phyloP scores from a whole-genome alignment of 2,329 filamentous ascomycete genomes.

The Neurospora sp. region DNA sequence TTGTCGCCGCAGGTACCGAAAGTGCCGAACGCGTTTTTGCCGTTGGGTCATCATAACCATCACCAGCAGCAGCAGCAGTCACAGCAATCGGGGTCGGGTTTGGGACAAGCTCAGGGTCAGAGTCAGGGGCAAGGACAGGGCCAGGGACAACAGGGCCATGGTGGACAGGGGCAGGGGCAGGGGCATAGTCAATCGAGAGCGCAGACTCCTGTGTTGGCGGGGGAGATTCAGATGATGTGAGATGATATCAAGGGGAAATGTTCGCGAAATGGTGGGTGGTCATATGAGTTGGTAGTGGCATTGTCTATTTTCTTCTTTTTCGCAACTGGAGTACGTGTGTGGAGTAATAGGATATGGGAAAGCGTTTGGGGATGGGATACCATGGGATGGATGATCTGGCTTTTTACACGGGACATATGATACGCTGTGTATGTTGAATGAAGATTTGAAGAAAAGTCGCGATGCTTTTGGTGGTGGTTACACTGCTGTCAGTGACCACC shows the following conservation, averaged over 20 bases:
- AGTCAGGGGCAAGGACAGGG: neutral
- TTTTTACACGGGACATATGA: neutral
- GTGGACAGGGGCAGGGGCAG: neutral
- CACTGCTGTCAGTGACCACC: neutral
- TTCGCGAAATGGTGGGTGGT: neutral
- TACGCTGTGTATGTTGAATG: neutral
- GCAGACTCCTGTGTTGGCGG: neutral
- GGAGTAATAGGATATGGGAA: neutral
- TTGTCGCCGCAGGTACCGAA: slow-evolving; percentile 15
- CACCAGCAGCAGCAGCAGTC: slow-evolving; percentile 1
- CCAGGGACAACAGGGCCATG: too few relatives aligned
- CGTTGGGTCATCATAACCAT: neutral
- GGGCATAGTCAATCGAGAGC: neutral
- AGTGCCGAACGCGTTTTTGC: slow-evolving; percentile 17
- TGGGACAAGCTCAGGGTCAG: neutral
- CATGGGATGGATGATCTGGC: neutral
- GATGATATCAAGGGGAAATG: neutral
- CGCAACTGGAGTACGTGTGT: neutral
- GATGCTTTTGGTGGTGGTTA: neutral
- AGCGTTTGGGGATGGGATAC: neutral
- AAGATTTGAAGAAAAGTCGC: neutral
- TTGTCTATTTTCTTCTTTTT: neutral
- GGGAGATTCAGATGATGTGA: neutral
- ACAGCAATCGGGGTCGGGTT: neutral
- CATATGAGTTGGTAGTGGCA: neutral